Conservation (phyloP, 1,139 yeast species). For the Saccharomyces hybrid region DNA sequence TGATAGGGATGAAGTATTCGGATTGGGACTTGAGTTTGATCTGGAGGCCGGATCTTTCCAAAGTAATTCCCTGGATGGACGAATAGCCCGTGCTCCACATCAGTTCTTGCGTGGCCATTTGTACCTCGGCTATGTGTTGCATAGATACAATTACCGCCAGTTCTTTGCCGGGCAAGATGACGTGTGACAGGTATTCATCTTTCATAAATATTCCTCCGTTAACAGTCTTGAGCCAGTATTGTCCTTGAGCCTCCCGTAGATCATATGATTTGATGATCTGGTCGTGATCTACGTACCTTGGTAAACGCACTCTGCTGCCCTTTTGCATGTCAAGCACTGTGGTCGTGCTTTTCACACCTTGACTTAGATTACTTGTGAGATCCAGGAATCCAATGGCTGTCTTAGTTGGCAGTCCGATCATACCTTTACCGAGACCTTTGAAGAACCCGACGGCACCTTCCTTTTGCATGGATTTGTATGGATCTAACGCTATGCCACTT, state of each 20-base stretch:
- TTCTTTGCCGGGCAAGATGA: conserved; percentile 73
- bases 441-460: conserved; percentile 90
- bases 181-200: conserved; percentile 80
- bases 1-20: conserved; percentile 76
- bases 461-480: conserved; percentile 75
- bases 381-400: conserved; percentile 94
- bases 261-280: conserved; percentile 67
- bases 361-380: conserved; percentile 85
- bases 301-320: conserved; percentile 71
- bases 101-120: conserved; percentile 48
- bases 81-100: conserved; percentile 28
- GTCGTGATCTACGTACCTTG: conserved; percentile 63
- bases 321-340: conserved; percentile 81
- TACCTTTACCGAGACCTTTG: conserved; percentile 89
- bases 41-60: conserved; percentile 74
- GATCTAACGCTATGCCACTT: conserved; percentile 83
- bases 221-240: conserved; percentile 77
- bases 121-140: conserved; percentile 60
- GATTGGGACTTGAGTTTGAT: conserved; percentile 52
- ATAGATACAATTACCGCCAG: conserved; percentile 71
- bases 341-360: conserved; percentile 88
- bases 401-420: conserved; percentile 90
- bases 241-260: conserved; percentile 88
- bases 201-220: conserved; percentile 70
- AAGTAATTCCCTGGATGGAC: conserved; percentile 42